Percentiles rank a stretch among this genome's conserved stretches.
Conservation (phyloP, 805 yeast genomes). For the Dipodascus geniculatus region DNA sequence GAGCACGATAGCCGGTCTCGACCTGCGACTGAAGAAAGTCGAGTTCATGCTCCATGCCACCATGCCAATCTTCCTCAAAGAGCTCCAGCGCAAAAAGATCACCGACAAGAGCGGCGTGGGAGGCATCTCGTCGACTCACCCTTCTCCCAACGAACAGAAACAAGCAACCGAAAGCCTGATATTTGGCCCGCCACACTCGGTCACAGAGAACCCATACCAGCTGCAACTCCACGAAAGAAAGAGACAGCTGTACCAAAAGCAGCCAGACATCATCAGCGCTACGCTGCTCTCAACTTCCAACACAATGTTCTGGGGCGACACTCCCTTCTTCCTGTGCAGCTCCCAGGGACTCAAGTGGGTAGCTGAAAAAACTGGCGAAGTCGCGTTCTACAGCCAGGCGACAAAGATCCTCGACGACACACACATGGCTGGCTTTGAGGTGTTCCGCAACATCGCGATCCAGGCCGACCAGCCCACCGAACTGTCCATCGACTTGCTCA, state of each 20-base stretch:
- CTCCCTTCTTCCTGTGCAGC: constrained; percentile 30
- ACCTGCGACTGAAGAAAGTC: constrained; percentile 18
- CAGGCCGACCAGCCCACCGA: constrained; percentile 3
- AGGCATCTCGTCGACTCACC: constrained; percentile 4
- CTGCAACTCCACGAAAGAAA: constrained; percentile 5
- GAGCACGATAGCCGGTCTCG: background rate
- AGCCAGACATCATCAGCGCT: background rate
- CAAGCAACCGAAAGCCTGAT: background rate
- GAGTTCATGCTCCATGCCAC: constrained; percentile 17
- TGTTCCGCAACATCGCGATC: constrained; percentile 4
- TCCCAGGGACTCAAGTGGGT: constrained; percentile 33
- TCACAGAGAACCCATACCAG: constrained; percentile 6
- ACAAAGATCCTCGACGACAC: constrained; percentile 3
- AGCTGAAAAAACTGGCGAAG: constrained; percentile 13
- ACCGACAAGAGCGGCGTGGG: background rate
- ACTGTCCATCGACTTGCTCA: background rate
- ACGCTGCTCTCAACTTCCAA: constrained; percentile 17
- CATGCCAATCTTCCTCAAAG: background rate
- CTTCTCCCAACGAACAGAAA: no score
- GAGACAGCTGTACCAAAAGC: constrained; percentile 1
- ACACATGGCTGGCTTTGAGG: constrained; percentile 6
- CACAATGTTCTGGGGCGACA: constrained; percentile 4
- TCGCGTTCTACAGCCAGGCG: background rate
- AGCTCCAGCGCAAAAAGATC: background rate
- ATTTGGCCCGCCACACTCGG: constrained; percentile 6